phyloP scores from a whole-genome alignment of 805 yeast species.

The Pichia paraexigua region DNA sequence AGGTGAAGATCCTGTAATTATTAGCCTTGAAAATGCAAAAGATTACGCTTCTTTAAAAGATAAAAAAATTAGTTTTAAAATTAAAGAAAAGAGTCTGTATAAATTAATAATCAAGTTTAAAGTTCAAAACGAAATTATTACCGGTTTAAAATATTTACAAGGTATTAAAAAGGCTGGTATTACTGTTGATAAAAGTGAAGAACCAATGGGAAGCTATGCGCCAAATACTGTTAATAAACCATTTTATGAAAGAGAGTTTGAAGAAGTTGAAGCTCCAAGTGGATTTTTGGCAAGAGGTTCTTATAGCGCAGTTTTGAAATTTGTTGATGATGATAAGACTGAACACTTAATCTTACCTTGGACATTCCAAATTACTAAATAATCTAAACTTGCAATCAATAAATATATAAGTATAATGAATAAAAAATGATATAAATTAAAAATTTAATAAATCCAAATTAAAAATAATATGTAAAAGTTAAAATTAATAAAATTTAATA shows the following conservation, averaged over 20 bases:
- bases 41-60: conserved; percentile 46
- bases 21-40: conserved; percentile 55
- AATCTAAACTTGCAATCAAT: background rate
- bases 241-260: conserved; percentile 58
- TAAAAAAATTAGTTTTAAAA: conserved; percentile 54
- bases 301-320: conserved; percentile 73
- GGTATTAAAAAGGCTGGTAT: conserved; percentile 82
- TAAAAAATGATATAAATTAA: background rate
- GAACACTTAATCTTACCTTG: conserved; percentile 72
- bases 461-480: background rate
- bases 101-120: conserved; percentile 67
- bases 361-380: conserved; percentile 75
- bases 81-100: conserved; percentile 73
- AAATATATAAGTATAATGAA: background rate
- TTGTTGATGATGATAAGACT: conserved; percentile 77
- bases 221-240: conserved; percentile 82
- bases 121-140: conserved; percentile 75
- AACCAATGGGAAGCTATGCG: conserved; percentile 85
- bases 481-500: too few relatives aligned
- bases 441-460: background rate
- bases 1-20: conserved; percentile 58
- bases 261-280: conserved; percentile 83
- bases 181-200: conserved; percentile 76
- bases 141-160: conserved; percentile 83
- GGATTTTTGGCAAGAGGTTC: conserved; percentile 85